Conservation (phyloP, 192 early-diverging fungal genomes). For the Funneliformis mosseae region DNA sequence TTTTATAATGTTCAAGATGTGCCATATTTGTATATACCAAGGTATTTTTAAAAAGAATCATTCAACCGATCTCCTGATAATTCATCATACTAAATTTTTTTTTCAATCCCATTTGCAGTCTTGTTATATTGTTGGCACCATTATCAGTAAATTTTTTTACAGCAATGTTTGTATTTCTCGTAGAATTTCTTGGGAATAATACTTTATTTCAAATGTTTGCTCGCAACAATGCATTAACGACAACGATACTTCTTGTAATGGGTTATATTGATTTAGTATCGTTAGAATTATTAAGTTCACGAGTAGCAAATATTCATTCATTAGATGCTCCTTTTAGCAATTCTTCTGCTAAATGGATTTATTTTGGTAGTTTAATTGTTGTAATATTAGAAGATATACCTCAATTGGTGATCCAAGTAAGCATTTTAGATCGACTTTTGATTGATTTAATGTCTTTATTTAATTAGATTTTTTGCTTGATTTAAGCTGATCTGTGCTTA, state of each 20-base stretch:
- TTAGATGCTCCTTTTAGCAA: not conserved
- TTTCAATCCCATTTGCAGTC: not conserved
- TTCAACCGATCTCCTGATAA: not conserved
- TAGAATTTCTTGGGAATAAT: not conserved
- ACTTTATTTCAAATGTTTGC: not conserved
- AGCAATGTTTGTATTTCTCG: constrained; percentile 3
- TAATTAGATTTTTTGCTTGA: no score
- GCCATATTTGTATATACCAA: not conserved
- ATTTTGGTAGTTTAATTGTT: not conserved
- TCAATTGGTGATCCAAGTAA: constrained; percentile 14
- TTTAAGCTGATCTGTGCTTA: no score
- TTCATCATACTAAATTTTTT: not conserved
- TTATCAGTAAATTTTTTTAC: not conserved
- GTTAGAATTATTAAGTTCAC: constrained; percentile 3
- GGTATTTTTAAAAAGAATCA: not conserved
- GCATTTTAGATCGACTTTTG: not conserved
- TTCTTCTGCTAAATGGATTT: not conserved
- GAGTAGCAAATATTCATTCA: not conserved
- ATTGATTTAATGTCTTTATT: not conserved
- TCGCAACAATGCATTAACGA: not conserved
- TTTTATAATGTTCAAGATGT: not conserved
- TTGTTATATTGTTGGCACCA: not conserved
- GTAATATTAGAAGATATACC: not conserved
- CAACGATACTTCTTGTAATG: not conserved
- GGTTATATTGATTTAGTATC: not conserved